Conservation (phyloP, 768 basidiomycete species). For the Collybia nuda region DNA sequence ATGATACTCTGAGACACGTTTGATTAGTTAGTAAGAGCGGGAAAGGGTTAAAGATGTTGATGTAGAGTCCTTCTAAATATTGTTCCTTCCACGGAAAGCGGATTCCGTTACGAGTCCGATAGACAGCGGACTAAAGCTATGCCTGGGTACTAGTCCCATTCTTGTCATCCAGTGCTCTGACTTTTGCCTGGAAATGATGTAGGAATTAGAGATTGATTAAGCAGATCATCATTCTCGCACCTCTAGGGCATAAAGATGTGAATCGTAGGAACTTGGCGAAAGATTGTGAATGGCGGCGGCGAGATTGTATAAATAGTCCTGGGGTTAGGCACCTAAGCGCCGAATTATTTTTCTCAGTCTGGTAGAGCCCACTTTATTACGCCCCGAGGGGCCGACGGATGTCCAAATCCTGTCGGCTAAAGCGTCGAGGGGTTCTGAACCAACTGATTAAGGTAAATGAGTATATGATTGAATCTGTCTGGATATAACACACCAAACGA, state of each 20-base stretch:
- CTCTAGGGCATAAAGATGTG: conserved; percentile 77
- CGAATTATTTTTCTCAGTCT: neutral
- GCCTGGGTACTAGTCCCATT: neutral
- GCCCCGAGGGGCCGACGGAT: conserved; percentile 84
- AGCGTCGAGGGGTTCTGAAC: conserved; percentile 71
- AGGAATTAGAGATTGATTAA: neutral
- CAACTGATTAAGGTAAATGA: conserved; percentile 48
- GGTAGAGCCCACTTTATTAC: conserved; percentile 70
- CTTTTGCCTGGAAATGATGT: conserved; percentile 7
- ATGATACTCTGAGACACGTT: too few relatives aligned
- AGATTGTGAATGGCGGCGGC: conserved; percentile 72
- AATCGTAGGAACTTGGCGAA: conserved; percentile 71
- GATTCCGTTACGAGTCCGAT: too few relatives aligned
- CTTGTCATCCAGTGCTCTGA: conserved; percentile 16
- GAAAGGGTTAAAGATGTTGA: too few relatives aligned
- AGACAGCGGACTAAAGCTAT: too few relatives aligned
- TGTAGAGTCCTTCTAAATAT: too few relatives aligned
- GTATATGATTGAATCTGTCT: too few relatives aligned
- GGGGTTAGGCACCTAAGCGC: too few relatives aligned
- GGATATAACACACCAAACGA: conserved; percentile 67
- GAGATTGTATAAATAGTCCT: conserved; percentile 89
- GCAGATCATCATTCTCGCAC: conserved; percentile 31
- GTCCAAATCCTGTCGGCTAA: conserved; percentile 72
- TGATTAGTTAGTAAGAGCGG: too few relatives aligned
- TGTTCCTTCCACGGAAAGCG: too few relatives aligned